Percentiles rank a stretch among this genome's conserved stretches.
Evolutionary conservation across 768 basidiomycete genomes (phyloP).

Genomic region (Suillus luteus): DNA sequence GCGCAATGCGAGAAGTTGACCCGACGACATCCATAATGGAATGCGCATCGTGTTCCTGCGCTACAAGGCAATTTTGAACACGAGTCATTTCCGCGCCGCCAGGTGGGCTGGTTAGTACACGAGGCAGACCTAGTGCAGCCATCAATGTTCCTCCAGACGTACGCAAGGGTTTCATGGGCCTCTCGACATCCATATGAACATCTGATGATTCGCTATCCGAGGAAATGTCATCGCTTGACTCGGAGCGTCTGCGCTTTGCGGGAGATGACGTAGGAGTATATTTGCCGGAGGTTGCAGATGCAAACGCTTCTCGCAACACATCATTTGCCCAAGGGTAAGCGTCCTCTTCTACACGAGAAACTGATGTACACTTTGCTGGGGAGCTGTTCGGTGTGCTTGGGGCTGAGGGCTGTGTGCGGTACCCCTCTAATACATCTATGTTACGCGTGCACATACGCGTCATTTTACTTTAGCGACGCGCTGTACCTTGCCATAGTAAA

Average conservation of each 20-base stretch:
- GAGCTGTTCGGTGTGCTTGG: slow-evolving; percentile 20
- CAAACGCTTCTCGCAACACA: slow-evolving; percentile 51
- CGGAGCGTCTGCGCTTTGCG: slow-evolving; percentile 38
- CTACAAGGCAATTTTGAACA: slow-evolving; percentile 23
- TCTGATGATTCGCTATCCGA: slow-evolving; percentile 20
- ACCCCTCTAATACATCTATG: slow-evolving; percentile 64
- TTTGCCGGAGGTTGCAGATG: slow-evolving; percentile 35
- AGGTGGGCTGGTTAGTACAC: slow-evolving; percentile 25
- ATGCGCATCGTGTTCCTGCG: slow-evolving; percentile 22
- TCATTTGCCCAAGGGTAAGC: slow-evolving; percentile 62
- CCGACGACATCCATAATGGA: slow-evolving; percentile 22
- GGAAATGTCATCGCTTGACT: slow-evolving; percentile 21
- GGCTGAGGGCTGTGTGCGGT: slow-evolving; percentile 45
- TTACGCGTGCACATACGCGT: slow-evolving; percentile 28
- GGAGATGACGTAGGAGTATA: slow-evolving; percentile 35
- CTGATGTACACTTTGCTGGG: slow-evolving; percentile 32
- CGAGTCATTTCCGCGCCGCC: slow-evolving; percentile 36
- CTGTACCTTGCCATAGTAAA: slow-evolving; percentile 14
- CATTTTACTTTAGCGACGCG: slow-evolving; percentile 29
- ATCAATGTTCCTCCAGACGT: slow-evolving; percentile 33
- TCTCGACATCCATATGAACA: slow-evolving; percentile 30
- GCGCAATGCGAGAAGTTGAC: slow-evolving; percentile 28
- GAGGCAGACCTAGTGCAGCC: slow-evolving; percentile 27
- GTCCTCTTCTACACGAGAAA: slow-evolving; percentile 20
- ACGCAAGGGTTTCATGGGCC: slow-evolving; percentile 40